A percentile compares a stretch with the other conserved stretches of the same genome.
Conservation (phyloP, 257 asterid genomes). For the Henckelia pumila region DNA sequence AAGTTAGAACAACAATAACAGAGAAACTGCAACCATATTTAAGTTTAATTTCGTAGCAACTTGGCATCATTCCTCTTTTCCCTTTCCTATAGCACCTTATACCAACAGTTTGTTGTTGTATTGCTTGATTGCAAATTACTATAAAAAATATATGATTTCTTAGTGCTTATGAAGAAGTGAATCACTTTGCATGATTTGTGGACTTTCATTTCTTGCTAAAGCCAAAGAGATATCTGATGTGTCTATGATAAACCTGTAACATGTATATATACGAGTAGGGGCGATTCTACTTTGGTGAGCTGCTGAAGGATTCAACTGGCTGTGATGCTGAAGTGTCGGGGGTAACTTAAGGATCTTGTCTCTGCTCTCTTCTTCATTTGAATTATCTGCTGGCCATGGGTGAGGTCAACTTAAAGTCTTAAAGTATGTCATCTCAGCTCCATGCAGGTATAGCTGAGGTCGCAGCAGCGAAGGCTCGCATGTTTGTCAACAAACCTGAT, state of each 20-base stretch:
- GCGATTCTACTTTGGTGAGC: slow-evolving; percentile 92
- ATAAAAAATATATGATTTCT: not conserved
- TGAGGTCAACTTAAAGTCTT: slow-evolving; percentile 32
- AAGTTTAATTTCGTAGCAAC: not conserved
- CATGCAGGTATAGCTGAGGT: slow-evolving; percentile 98
- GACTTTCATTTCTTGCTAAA: slow-evolving; percentile 5
- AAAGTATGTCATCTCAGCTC: slow-evolving; percentile 58
- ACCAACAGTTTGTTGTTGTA: slow-evolving; percentile 5
- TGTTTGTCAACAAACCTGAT: slow-evolving; percentile 94
- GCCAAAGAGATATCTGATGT: slow-evolving; percentile 3
- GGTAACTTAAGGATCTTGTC: slow-evolving; percentile 44
- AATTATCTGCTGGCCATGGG: slow-evolving; percentile 20
- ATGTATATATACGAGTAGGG: slow-evolving; percentile 52
- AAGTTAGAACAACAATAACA: not conserved
- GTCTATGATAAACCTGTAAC: slow-evolving; percentile 6
- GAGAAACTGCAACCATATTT: slow-evolving; percentile 1
- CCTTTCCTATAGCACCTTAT: slow-evolving; percentile 8
- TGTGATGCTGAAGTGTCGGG: slow-evolving; percentile 80
- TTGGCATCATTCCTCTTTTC: not conserved
- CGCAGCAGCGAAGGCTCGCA: slow-evolving; percentile 98
- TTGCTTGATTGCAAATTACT: no score
- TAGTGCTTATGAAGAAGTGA: slow-evolving; percentile 17
- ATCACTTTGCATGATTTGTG: not conserved
- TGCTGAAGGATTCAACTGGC: slow-evolving; percentile 56
- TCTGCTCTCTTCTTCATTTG: slow-evolving; percentile 18